Evolutionary conservation across 495 filamentous ascomycete genomes (phyloP).

Genomic region (Neurospora tetrasperma): DNA sequence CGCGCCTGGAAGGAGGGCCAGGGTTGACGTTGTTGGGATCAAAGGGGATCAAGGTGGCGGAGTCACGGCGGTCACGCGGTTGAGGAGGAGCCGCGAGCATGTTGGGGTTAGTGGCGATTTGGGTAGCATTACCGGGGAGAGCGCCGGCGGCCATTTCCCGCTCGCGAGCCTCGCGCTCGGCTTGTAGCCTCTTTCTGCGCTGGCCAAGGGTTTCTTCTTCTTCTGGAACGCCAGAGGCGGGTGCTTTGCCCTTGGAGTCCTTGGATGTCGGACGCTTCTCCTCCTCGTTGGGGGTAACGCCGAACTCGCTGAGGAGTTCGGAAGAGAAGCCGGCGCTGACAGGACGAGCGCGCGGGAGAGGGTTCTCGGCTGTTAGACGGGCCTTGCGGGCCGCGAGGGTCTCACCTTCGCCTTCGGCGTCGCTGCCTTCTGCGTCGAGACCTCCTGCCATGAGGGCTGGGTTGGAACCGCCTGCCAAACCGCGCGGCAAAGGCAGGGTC

Average conservation of each 20-base stretch:
- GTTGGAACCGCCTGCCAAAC: conserved; percentile 7
- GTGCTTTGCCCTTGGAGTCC: conserved; percentile 8
- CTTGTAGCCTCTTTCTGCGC: conserved; percentile 68
- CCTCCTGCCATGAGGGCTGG: background rate
- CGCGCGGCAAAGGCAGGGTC: conserved; percentile 9
- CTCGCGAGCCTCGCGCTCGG: conserved; percentile 50
- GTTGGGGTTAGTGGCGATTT: background rate
- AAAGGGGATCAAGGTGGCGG: conserved; percentile 15
- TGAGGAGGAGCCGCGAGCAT: conserved; percentile 4
- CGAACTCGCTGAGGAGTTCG: conserved; percentile 66
- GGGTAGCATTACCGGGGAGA: background rate
- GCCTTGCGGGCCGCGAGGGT: conserved; percentile 66
- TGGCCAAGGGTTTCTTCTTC: conserved; percentile 85
- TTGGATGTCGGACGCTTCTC: conserved; percentile 6
- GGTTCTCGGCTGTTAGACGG: conserved; percentile 50
- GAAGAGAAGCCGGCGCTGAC: conserved; percentile 68
- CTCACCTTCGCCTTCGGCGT: conserved; percentile 59
- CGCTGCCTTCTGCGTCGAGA: conserved; percentile 17
- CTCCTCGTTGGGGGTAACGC: conserved; percentile 30
- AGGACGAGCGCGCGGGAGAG: conserved; percentile 42
- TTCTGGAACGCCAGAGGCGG: conserved; percentile 30
- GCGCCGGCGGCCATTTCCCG: conserved; percentile 29
- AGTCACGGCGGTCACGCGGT: conserved; percentile 10
- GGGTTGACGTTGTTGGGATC: background rate
- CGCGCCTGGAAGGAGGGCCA: conserved; percentile 21